Evolutionary conservation across 371 early-diverging fungal species (phyloP).

Genomic region (Globomyces sp.): DNA sequence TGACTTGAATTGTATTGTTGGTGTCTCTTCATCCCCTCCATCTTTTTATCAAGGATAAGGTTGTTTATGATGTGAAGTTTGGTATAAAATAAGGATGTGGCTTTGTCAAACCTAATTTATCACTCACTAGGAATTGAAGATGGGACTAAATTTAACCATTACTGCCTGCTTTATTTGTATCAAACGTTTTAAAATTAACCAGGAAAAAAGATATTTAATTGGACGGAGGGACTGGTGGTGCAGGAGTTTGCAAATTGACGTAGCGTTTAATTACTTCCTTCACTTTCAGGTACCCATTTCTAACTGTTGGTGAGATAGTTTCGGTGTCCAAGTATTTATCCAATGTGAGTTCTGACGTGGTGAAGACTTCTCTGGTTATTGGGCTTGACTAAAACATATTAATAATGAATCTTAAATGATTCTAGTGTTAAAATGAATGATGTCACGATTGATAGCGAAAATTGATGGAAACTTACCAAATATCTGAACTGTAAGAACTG

Average conservation of each 20-base stretch:
- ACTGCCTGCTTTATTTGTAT: neutral
- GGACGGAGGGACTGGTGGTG: neutral
- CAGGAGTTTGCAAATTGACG: constrained; percentile 15
- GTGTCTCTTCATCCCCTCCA: no score
- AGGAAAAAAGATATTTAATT: neutral
- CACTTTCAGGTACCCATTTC: constrained; percentile 22
- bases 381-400: neutral
- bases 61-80: no score
- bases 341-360: constrained; percentile 24
- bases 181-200: neutral
- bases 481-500: constrained; percentile 87
- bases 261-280: constrained; percentile 24
- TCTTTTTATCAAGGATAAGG: no score
- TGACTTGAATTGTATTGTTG: no score
- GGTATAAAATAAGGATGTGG: no score
- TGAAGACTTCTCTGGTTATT: constrained; percentile 41
- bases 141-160: neutral
- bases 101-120: no score
- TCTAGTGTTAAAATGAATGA: neutral
- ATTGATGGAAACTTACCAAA: constrained; percentile 55
- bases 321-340: constrained; percentile 20
- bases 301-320: constrained; percentile 4
- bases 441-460: constrained; percentile 12
- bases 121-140: no score
- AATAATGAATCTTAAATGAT: neutral